These are phyloP conservation scores for Trypanosoma boissoni DNA, from an alignment of 208 protist genomes.

Conservation along the genomic window DNA sequence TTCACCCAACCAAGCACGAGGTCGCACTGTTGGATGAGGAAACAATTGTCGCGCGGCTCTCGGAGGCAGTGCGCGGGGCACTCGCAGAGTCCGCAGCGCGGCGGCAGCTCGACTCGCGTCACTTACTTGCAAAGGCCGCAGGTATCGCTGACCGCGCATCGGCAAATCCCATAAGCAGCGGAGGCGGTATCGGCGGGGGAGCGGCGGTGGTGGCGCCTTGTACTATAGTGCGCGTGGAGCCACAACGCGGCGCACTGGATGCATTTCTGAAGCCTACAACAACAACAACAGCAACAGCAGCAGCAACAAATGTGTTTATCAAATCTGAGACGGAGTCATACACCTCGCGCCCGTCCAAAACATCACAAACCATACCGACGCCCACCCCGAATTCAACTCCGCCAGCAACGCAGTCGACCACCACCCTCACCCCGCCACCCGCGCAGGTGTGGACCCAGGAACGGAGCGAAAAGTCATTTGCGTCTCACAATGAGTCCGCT, in stretches of 20 bases:
- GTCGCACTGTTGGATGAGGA: constrained; percentile 86
- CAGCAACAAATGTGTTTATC: not conserved
- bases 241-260: constrained; percentile 74
- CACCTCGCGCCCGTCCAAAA: too few relatives aligned
- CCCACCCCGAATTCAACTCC: too few relatives aligned
- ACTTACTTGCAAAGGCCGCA: constrained; percentile 22
- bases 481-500: not conserved
- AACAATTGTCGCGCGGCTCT: constrained; percentile 51
- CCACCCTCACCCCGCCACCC: too few relatives aligned
- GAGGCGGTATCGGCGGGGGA: not conserved
- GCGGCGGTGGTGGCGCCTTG: constrained; percentile 50
- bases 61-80: constrained; percentile 49
- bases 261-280: constrained; percentile 34
- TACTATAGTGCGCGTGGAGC: constrained; percentile 72
- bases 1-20: constrained; percentile 98
- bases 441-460: too few relatives aligned
- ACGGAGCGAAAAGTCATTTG: too few relatives aligned
- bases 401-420: too few relatives aligned
- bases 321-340: too few relatives aligned
- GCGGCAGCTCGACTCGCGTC: constrained; percentile 54
- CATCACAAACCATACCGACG: too few relatives aligned
- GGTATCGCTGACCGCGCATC: constrained; percentile 18
- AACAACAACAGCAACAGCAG: not conserved
- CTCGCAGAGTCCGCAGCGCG: constrained; percentile 55
- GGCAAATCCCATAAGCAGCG: constrained; percentile 5